Percentiles rank a stretch among this genome's conserved stretches.
These are phyloP conservation scores for Termitomyces sp. DNA, from an alignment of 768 basidiomycete species.

Conservation along the genomic window DNA sequence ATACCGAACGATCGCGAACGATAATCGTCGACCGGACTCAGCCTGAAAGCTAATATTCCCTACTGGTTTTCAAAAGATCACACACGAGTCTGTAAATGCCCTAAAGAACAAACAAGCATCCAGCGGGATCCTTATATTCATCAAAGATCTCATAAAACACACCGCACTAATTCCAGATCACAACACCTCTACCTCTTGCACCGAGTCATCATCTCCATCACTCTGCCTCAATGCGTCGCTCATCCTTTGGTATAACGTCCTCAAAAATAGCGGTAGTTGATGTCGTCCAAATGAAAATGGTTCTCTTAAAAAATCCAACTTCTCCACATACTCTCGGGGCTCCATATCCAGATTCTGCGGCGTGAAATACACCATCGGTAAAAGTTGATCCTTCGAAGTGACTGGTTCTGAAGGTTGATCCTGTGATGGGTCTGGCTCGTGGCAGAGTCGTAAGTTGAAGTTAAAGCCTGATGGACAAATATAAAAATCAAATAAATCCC, in stretches of 20 bases:
- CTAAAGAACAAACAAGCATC: background rate
- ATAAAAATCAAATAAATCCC: background rate
- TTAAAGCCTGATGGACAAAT: slow-evolving; percentile 42
- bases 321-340: slow-evolving; percentile 45
- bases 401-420: slow-evolving; percentile 23
- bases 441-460: slow-evolving; percentile 51
- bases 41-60: background rate
- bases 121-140: background rate
- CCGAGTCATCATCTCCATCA: slow-evolving; percentile 9
- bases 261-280: slow-evolving; percentile 65
- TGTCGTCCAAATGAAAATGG: slow-evolving; percentile 65
- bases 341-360: slow-evolving; percentile 67
- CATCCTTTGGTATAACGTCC: slow-evolving; percentile 52
- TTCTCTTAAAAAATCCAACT: slow-evolving; percentile 54
- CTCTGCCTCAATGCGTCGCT: slow-evolving; percentile 23
- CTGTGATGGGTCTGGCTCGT: slow-evolving; percentile 26
- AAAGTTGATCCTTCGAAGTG: slow-evolving; percentile 32
- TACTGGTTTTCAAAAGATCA: background rate
- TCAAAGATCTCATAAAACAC: background rate
- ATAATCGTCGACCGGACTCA: background rate
- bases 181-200: slow-evolving; percentile 2
- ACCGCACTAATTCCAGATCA: background rate
- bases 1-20: background rate
- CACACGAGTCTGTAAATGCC: background rate
- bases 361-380: slow-evolving; percentile 51